Evolutionary conservation across 805 yeast genomes (phyloP), one percentile per base, ranked within the genome.

Genomic region (Yarrowia sp.): DNA sequence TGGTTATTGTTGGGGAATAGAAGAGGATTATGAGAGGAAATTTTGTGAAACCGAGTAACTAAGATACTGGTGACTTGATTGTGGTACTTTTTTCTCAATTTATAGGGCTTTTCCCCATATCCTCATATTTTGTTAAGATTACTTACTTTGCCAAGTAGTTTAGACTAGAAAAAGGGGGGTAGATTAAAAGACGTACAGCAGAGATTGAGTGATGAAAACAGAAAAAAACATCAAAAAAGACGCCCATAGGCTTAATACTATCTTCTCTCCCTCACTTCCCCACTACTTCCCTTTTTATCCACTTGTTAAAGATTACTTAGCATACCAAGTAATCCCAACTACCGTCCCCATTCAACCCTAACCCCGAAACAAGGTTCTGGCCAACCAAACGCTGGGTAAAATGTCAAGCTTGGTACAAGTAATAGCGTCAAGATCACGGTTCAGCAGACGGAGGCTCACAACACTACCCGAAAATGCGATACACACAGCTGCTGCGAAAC

Each of bases 401-500:
- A 43, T 59, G 19, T 45, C 50, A n/a, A 43, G 42, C 50, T 22
- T 53, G 32, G 32, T 40, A 14, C 9, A 19, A 38, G 59, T 53
- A 53, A 53, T 15, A 59, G 65, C 65, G 52, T 59, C 50, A 43
- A 59, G 65, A 59, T 59, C 65, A 56, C 63, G 63, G 63, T 59
- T 59, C 65, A 59, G 65, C 42, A 35, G 32, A 26, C 16, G 52
- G 52, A 45, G 50, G 41, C 41, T 22, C 61, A 40, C 19, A 32
- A 15, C 36, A 45, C 52, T 15, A n/a, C 41, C 41, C 42, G 46
- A 36, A 49, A 40, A 63, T 63, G 67, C 67, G 56, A 63, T 48
- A 48, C 67, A 63, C 67, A 48, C 55, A 49, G 67, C 56, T 63
- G 56, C 56, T 63, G 67, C 67, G 67, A 63, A 63, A 63, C 48